Evolutionary conservation across 2,329 filamentous ascomycete species (phyloP), one percentile per base, ranked within the genome.

Genomic region (Fusarium mangiferae): DNA sequence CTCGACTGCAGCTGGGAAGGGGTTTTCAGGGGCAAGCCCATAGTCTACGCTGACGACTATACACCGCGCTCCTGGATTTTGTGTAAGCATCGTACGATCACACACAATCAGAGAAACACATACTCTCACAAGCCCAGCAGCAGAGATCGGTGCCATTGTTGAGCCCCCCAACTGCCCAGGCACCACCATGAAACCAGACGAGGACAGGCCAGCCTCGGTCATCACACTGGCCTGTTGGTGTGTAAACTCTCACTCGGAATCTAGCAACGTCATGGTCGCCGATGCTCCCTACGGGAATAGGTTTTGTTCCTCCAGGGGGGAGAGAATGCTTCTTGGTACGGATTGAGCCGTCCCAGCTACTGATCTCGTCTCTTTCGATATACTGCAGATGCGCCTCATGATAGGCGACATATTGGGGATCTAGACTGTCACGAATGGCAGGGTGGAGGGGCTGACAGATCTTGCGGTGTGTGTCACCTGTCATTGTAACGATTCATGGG

Each of bases 171-270:
- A 82, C 77, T 9, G 80, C 82, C 82, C 82, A 84, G 6, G 82
- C 83, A 10, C 83, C 83, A 28, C 83, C 83, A 49, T 84, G 83
- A 30, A 80, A 81, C 83, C 82, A 84, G 14, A 84, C 60, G n/a
- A 84, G 76, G 10, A 78, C 75, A 6, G 83, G 82, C 82, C 82
- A 83, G 6, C 80, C 82, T 11, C 65, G 64, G 1, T 61, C 60
- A 12, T 79, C 78, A 26, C 66, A 55, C 5, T 74, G 48, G 6
- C 75, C 74, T 4, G 67, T 71, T 6, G 82, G 83, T 6, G 72
- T 77, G 57, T 82, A 84, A 13, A 80, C 75, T n/a, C 82, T 76
- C 11, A 80, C 74, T 8, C 75, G 70, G 36, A 82, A 82, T 17
- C 70, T 70, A 10, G 68, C 75, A 2, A 83, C 61, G 2, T 76